A percentile compares a stretch with the other conserved stretches of the same genome.
Evolutionary conservation across 2,329 filamentous ascomycete genomes (phyloP).

Genomic region (Ascochyta fabae): DNA sequence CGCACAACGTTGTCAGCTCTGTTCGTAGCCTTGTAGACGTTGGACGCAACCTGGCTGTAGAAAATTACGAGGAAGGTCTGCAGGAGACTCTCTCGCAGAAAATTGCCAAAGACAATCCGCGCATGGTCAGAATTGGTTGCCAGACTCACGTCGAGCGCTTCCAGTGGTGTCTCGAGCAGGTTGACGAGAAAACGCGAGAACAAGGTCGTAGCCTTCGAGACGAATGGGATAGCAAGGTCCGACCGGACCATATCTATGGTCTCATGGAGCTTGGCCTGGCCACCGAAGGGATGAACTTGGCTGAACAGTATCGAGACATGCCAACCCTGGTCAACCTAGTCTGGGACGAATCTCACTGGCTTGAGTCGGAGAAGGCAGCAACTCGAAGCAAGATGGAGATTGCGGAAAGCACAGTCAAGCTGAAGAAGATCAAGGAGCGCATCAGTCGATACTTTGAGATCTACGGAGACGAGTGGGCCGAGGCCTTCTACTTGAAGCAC

Average conservation of each 20-base stretch:
- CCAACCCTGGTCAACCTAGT: conserved; percentile 63
- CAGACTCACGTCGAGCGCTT: conserved; percentile 65
- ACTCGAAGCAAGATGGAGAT: conserved; percentile 46
- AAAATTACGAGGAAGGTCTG: conserved; percentile 48
- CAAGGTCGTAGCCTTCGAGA: conserved; percentile 57
- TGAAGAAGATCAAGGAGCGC: conserved; percentile 53
- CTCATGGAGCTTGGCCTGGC: conserved; percentile 59
- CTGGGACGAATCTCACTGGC: conserved; percentile 53
- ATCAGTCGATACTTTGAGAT: conserved; percentile 64
- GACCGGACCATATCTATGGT: conserved; percentile 51
- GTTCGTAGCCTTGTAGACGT: conserved; percentile 49
- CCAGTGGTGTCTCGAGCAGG: conserved; percentile 63
- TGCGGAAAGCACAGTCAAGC: conserved; percentile 45
- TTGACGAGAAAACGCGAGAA: conserved; percentile 55
- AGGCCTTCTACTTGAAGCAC: conserved; percentile 80
- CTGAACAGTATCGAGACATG: conserved; percentile 69
- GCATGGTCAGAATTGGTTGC: conserved; percentile 64
- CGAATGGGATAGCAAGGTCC: conserved; percentile 49
- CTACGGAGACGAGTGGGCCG: conserved; percentile 71
- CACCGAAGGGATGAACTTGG: conserved; percentile 65
- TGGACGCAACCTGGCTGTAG: conserved; percentile 50
- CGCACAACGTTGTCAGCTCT: conserved; percentile 53
- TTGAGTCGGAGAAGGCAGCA: conserved; percentile 40
- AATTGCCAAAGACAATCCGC: conserved; percentile 53
- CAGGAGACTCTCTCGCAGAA: conserved; percentile 51